phyloP scores from a whole-genome alignment of 306 rosid genomes.

The Corylus avellana region DNA sequence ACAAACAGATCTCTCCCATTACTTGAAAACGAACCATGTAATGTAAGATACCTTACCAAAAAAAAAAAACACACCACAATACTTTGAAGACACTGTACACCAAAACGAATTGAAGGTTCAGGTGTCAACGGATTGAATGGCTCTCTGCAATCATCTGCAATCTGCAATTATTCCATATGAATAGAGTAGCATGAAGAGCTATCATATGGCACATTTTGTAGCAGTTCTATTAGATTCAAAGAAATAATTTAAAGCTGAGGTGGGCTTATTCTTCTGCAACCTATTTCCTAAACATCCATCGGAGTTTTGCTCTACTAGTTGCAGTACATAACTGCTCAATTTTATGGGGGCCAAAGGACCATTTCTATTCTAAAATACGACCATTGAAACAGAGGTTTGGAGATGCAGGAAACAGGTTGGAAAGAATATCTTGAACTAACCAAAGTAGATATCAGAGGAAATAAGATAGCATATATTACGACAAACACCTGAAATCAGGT shows the following conservation, averaged over 20 bases:
- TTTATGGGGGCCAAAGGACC: not conserved
- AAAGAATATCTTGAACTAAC: not conserved
- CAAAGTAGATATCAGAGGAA: not conserved
- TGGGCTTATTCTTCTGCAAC: too few species aligned
- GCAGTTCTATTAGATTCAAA: not conserved
- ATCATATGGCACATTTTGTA: not conserved
- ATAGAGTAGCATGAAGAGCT: not conserved
- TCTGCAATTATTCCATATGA: not conserved
- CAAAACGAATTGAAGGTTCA: conserved; percentile 26
- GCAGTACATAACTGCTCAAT: not conserved
- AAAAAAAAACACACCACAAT: not conserved
- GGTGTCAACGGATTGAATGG: conserved; percentile 3
- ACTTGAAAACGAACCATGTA: not conserved
- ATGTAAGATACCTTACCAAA: not conserved
- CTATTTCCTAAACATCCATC: not conserved
- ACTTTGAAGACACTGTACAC: conserved; percentile 5
- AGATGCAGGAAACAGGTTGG: not conserved
- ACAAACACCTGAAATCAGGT: conserved; percentile 5
- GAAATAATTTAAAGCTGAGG: not conserved
- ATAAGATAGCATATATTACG: not conserved
- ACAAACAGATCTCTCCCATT: not conserved
- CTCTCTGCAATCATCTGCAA: conserved; percentile 32
- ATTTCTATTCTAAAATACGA: not conserved
- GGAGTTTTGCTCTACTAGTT: not conserved
- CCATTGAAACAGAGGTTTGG: not conserved